Conservation (phyloP, 2,329 filamentous ascomycete species). For the Fusarium tupiense region DNA sequence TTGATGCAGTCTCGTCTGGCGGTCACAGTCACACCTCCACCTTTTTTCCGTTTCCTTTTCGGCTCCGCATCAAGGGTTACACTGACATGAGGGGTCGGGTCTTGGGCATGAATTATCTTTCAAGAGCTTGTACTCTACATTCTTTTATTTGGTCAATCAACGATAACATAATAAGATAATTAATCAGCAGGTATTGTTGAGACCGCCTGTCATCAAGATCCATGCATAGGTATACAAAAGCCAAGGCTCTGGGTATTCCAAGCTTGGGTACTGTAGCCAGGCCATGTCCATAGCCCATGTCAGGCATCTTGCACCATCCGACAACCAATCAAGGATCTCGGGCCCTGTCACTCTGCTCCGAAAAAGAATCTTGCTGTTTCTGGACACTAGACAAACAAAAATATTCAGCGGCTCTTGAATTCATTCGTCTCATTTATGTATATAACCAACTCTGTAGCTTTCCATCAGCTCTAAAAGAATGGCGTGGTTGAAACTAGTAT, state of each 20-base stretch:
- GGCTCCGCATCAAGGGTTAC: background rate
- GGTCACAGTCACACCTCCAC: background rate
- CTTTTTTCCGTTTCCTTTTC: background rate
- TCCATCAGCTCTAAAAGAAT: background rate
- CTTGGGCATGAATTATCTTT: background rate
- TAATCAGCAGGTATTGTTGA: accelerated
- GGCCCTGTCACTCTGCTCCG: background rate
- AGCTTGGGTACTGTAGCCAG: background rate
- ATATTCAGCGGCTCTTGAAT: background rate
- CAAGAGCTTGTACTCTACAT: background rate
- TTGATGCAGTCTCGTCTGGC: background rate
- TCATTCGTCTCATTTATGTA: background rate
- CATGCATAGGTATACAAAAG: background rate
- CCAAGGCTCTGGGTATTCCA: background rate
- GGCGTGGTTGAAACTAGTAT: too few species aligned
- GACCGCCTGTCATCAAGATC: background rate
- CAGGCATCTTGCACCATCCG: background rate
- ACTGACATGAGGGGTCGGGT: background rate
- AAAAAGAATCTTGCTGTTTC: background rate
- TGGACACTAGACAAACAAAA: background rate
- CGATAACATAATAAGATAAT: too few species aligned
- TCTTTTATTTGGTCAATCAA: background rate
- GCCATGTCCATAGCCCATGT: background rate
- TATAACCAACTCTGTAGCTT: background rate
- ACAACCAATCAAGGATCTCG: background rate